Percentiles rank a stretch among this genome's conserved stretches.
These are phyloP conservation scores for Phytophthora pseudosyringae DNA, from an alignment of 352 stramenopile genomes.

Conservation along the genomic window DNA sequence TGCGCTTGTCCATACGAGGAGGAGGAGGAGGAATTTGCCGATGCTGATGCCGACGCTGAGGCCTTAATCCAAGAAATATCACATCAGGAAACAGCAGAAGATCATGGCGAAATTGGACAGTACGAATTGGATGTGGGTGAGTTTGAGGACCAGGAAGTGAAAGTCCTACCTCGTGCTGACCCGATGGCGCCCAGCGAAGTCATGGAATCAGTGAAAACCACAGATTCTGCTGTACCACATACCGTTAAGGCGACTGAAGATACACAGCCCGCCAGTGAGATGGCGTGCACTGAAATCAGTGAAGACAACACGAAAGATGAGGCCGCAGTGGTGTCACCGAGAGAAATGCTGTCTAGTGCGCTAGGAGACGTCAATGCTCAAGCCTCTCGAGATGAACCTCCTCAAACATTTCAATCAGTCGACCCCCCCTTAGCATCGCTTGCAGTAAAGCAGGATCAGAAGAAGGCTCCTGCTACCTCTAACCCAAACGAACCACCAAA, in stretches of 20 bases:
- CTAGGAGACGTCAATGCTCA: background rate
- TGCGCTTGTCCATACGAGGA: conserved; percentile 20
- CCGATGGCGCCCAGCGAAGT: background rate
- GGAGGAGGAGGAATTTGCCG: conserved; percentile 31
- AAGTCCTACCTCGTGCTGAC: background rate
- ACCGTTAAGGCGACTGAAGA: background rate
- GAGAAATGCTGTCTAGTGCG: background rate
- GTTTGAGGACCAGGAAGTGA: background rate
- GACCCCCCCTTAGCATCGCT: background rate
- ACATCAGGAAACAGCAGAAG: background rate
- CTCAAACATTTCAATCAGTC: background rate
- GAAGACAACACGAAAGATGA: background rate
- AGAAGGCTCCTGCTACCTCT: background rate
- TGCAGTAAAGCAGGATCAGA: conserved; percentile 1
- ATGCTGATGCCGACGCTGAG: conserved; percentile 16
- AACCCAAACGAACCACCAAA: background rate
- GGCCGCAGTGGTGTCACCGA: background rate
- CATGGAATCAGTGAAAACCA: background rate
- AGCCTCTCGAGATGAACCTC: background rate
- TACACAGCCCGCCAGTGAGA: background rate
- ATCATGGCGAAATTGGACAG: background rate
- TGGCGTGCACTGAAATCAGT: background rate
- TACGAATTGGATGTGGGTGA: conserved; percentile 19
- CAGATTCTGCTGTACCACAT: background rate
- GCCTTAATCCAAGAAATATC: background rate